Percentiles rank a stretch among this genome's conserved stretches.
These are phyloP conservation scores for Cymodocea nodosa DNA, from an alignment of 116 monocot genomes.

Conservation along the genomic window DNA sequence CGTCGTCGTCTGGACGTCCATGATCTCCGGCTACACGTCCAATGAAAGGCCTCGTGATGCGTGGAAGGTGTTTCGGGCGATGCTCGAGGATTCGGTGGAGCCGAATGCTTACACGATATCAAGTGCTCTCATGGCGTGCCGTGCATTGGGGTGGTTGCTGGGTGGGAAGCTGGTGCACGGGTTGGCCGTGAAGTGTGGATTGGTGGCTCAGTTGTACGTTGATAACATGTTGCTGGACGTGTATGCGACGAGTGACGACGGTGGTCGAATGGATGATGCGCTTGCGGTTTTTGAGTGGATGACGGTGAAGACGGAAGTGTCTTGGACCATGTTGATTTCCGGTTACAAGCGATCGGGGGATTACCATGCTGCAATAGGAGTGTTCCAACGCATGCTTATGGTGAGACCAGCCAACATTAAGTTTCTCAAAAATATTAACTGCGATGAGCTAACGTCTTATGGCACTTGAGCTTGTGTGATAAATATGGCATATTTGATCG, in stretches of 20 bases:
- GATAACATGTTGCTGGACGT: constrained; percentile 46
- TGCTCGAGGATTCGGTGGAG: constrained; percentile 11
- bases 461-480: too few relatives aligned
- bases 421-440: too few relatives aligned
- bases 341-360: constrained; percentile 27
- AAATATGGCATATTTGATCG: too few relatives aligned
- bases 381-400: constrained; percentile 37
- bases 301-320: constrained; percentile 17
- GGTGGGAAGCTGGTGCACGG: constrained; percentile 16
- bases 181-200: constrained; percentile 25
- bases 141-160: constrained; percentile 5
- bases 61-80: constrained; percentile 20
- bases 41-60: constrained; percentile 15
- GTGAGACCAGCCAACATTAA: constrained; percentile 10
- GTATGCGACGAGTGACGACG: constrained; percentile 18
- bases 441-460: too few relatives aligned
- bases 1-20: constrained; percentile 54
- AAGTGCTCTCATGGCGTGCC: constrained; percentile 33
- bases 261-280: constrained; percentile 16
- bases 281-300: constrained; percentile 36
- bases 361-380: constrained; percentile 12
- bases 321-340: constrained; percentile 63
- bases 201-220: constrained; percentile 25
- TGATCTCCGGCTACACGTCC: constrained; percentile 44
- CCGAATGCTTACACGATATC: constrained; percentile 67